Base-by-base conservation (phyloP, 805 yeast species). In the Hemisphaericaspora nanyangensis region DNA sequence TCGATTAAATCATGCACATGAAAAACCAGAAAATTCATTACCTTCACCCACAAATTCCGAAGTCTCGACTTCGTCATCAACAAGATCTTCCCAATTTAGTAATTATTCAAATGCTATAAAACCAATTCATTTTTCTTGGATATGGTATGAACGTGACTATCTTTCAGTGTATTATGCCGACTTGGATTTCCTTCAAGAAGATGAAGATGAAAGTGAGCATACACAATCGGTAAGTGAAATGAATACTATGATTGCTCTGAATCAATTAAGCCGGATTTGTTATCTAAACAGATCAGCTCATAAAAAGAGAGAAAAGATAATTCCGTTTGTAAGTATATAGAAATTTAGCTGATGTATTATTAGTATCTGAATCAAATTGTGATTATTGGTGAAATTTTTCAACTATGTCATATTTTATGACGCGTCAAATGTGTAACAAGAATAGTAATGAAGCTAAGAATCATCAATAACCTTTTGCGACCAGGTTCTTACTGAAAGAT, bases 91-190 rank as follows among this genome's bases (percentile, higher is more conserved):
- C 5, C 8, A 22, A 3, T 8, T 8, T 22, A 22, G 26, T 22
- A 22, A 3, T 22, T 12, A 12, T 8, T 8, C 12, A 8, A 22
- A 12, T 22, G 11, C 33, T 6, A 11, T 15, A 2, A 11, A 4
- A 6, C 10, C 22, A 3, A 29, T 29, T 22, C 51, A 50, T 32
- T 50, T 40, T 38, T 49, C 60, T 12, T 62, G 68, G 68, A 42
- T 62, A 6, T 55, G 60, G 58, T 61, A 55, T 43, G 67, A 61
- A 13, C 49, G 47, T 31, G 68, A 62, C 39, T 49, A 46, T 28
- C 52, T 54, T 24, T 44, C 54, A 29, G 37, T 48, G 18, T 41
- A 50, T 29, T 33, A 43, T 29, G 54, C 52, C 6, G 46, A 43
- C 26, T 41, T 47, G 8, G 55, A 48, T 30, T 51, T 44, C 22